Conservation (phyloP, 2,329 filamentous ascomycete genomes). For the Dendryphion nanum region DNA sequence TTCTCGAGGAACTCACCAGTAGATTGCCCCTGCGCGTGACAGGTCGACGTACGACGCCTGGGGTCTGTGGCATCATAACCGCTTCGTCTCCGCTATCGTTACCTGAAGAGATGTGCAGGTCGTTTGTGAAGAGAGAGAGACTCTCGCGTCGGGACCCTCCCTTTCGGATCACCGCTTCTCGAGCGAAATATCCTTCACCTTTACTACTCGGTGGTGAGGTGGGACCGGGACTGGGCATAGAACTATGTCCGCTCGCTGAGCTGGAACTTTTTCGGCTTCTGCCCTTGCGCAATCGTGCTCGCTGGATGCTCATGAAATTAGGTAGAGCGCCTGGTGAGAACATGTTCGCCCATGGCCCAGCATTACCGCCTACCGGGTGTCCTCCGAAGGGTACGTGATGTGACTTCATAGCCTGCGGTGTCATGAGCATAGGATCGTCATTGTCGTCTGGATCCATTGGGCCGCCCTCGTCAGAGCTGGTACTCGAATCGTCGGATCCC, state of each 20-base stretch:
- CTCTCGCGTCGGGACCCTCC: constrained; percentile 72
- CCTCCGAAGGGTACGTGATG: constrained; percentile 44
- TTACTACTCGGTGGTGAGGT: constrained; percentile 71
- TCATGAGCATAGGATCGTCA: constrained; percentile 74
- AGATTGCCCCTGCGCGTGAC: constrained; percentile 89
- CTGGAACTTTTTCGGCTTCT: constrained; percentile 65
- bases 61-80: constrained; percentile 51
- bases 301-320: constrained; percentile 77
- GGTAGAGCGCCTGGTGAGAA: constrained; percentile 67
- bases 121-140: constrained; percentile 85
- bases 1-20: constrained; percentile 58
- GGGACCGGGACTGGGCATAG: constrained; percentile 66
- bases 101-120: constrained; percentile 75
- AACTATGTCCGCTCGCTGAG: constrained; percentile 69
- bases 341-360: constrained; percentile 62
- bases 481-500: constrained; percentile 74
- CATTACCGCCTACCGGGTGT: constrained; percentile 44
- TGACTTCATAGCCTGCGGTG: constrained; percentile 71
- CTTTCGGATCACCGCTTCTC: constrained; percentile 49
- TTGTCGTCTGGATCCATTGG: constrained; percentile 49
- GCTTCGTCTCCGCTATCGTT: constrained; percentile 76
- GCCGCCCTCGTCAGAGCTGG: constrained; percentile 58
- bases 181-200: constrained; percentile 54
- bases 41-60: constrained; percentile 75
- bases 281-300: constrained; percentile 57